Conservation (phyloP, 306 rosid genomes). For the Lathyrus aphaca region DNA sequence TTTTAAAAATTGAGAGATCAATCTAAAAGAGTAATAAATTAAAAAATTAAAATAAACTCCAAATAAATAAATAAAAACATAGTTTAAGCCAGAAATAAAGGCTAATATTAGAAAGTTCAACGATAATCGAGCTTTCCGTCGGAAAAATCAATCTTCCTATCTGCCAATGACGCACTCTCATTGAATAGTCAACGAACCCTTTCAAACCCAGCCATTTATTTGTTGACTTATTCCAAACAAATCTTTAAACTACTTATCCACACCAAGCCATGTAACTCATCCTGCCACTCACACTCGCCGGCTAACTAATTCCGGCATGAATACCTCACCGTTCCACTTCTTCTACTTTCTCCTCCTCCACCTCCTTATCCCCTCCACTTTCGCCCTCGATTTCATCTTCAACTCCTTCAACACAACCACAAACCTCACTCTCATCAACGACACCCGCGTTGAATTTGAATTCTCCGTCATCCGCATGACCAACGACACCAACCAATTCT, state of each 20-base stretch:
- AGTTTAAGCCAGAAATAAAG: too few species aligned
- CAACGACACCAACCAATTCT: slow-evolving; percentile 65
- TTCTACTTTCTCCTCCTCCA: slow-evolving; percentile 19
- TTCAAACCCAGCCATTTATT: background rate
- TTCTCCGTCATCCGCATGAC: slow-evolving; percentile 65
- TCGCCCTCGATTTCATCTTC: slow-evolving; percentile 59
- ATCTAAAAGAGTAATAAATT: too few species aligned
- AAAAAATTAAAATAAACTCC: too few species aligned
- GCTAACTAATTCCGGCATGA: slow-evolving; percentile 36
- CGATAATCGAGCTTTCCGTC: too few species aligned
- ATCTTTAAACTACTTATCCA: too few species aligned
- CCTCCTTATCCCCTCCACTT: slow-evolving; percentile 19
- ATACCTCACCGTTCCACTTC: background rate
- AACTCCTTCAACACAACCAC: slow-evolving; percentile 64
- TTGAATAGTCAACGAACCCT: background rate
- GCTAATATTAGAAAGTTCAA: too few species aligned
- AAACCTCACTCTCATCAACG: slow-evolving; percentile 63
- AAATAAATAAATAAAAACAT: too few species aligned
- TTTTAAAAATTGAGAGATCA: too few species aligned
- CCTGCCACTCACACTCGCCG: background rate
- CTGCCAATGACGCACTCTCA: too few species aligned
- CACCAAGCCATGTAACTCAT: too few species aligned
- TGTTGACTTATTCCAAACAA: too few species aligned
- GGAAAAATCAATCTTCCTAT: too few species aligned
- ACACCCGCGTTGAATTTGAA: slow-evolving; percentile 68